Evolutionary conservation across 208 protist species (phyloP).

Genomic region (Crithidia brevicula): DNA sequence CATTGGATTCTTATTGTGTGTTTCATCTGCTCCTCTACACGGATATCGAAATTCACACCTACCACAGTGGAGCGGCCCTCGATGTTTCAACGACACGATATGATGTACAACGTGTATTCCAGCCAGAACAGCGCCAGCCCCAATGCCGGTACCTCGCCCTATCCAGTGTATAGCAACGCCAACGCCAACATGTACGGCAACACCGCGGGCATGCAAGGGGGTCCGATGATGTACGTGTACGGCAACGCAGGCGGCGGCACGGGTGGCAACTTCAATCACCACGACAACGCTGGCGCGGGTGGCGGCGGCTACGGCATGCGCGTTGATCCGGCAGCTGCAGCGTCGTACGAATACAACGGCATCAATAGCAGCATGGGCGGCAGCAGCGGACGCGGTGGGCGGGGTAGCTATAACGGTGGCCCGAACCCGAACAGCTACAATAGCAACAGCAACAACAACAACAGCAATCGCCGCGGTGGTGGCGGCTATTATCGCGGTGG

Average conservation of each 20-base stretch:
- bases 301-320: slow-evolving; percentile 6
- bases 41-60: not conserved
- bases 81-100: slow-evolving; percentile 20
- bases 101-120: slow-evolving; percentile 29
- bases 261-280: no score
- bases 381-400: slow-evolving; percentile 1
- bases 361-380: not conserved
- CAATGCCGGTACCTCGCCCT: not conserved
- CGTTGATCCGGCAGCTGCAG: slow-evolving; percentile 14
- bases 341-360: slow-evolving; percentile 22
- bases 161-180: slow-evolving; percentile 13
- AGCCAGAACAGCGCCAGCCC: slow-evolving; percentile 1
- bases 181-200: slow-evolving; percentile 12
- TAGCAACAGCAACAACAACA: slow-evolving; percentile 1
- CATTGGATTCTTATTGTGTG: no score
- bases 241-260: not conserved
- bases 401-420: not conserved
- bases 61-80: not conserved
- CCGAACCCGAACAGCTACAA: slow-evolving; percentile 8
- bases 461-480: not conserved
- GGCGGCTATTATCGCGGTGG: not conserved
- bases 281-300: not conserved
- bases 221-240: slow-evolving; percentile 17
- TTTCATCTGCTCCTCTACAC: no score
- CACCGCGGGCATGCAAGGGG: not conserved